A percentile compares a stretch with the other conserved stretches of the same genome.
phyloP scores from a whole-genome alignment of 148 eudicot genomes.

The Amaranthus hypochondriacus region DNA sequence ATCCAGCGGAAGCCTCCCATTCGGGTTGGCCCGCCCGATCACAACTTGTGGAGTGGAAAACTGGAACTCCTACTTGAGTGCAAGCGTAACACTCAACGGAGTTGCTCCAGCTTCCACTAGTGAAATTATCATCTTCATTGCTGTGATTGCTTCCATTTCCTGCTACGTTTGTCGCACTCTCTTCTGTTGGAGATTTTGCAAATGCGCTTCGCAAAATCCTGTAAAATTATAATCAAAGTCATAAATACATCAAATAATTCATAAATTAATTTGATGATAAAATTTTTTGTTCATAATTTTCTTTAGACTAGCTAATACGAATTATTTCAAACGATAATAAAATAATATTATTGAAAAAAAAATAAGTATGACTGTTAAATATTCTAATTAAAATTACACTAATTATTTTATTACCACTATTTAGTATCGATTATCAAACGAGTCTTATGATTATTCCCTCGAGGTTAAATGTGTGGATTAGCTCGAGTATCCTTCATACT shows the following conservation, averaged over 20 bases:
- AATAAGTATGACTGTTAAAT: too few relatives aligned
- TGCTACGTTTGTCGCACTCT: background rate
- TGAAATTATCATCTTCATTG: background rate
- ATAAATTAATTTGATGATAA: too few relatives aligned
- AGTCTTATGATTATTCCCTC: too few relatives aligned
- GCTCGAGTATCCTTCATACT: too few relatives aligned
- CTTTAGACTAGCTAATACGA: too few relatives aligned
- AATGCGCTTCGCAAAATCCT: background rate
- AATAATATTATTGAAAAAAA: too few relatives aligned
- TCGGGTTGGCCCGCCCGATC: slow-evolving; percentile 70
- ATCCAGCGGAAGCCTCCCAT: slow-evolving; percentile 90
- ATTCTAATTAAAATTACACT: too few relatives aligned
- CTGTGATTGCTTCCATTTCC: background rate
- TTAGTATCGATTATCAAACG: too few relatives aligned
- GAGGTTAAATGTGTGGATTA: too few relatives aligned
- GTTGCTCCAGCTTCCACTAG: background rate
- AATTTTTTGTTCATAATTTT: too few relatives aligned
- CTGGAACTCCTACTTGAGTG: slow-evolving; percentile 83
- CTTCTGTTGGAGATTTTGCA: background rate
- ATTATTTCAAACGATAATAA: too few relatives aligned
- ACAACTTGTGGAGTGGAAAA: slow-evolving; percentile 90
- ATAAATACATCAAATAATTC: background rate
- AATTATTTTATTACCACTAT: too few relatives aligned
- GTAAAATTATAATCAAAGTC: background rate
- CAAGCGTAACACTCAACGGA: slow-evolving; percentile 81